phyloP scores from a whole-genome alignment of 192 early-diverging fungal species.

The Coemansia sp. region DNA sequence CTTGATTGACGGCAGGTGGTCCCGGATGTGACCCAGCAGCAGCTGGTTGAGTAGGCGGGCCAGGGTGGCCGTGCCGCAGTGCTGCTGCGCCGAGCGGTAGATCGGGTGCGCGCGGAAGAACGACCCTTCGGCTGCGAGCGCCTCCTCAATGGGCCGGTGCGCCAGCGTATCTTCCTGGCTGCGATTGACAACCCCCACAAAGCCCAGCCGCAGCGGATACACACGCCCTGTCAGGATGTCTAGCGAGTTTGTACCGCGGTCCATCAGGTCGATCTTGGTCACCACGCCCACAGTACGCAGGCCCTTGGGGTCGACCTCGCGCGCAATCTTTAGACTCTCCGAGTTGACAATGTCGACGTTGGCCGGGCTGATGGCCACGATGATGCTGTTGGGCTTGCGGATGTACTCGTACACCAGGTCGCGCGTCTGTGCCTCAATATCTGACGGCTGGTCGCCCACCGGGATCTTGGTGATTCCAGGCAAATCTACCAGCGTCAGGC shows the following conservation, averaged over 20 bases:
- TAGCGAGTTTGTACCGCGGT: constrained; percentile 73
- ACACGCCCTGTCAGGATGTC: constrained; percentile 73
- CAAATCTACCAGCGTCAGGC: constrained; percentile 75
- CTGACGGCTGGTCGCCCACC: constrained; percentile 73
- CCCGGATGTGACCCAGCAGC: constrained; percentile 72
- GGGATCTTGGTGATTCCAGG: constrained; percentile 76
- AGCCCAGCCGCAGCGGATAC: constrained; percentile 71
- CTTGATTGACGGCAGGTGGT: constrained; percentile 71
- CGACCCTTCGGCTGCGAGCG: constrained; percentile 58
- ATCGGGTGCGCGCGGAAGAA: constrained; percentile 69
- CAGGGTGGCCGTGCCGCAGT: constrained; percentile 68
- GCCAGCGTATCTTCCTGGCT: constrained; percentile 73
- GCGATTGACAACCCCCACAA: constrained; percentile 77
- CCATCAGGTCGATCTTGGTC: constrained; percentile 83
- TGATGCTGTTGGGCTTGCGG: constrained; percentile 77
- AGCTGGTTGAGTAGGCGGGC: constrained; percentile 67
- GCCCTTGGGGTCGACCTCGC: constrained; percentile 77
- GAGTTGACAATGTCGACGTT: constrained; percentile 79
- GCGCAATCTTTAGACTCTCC: constrained; percentile 79
- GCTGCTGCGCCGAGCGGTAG: constrained; percentile 62
- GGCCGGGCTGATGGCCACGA: constrained; percentile 75
- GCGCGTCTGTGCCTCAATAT: constrained; percentile 77
- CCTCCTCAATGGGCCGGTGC: constrained; percentile 66
- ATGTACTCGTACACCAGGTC: constrained; percentile 73
- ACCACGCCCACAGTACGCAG: constrained; percentile 72